These are phyloP conservation scores for Parastagonospora nodorum DNA, from an alignment of 2,329 filamentous ascomycete species.

Conservation along the genomic window DNA sequence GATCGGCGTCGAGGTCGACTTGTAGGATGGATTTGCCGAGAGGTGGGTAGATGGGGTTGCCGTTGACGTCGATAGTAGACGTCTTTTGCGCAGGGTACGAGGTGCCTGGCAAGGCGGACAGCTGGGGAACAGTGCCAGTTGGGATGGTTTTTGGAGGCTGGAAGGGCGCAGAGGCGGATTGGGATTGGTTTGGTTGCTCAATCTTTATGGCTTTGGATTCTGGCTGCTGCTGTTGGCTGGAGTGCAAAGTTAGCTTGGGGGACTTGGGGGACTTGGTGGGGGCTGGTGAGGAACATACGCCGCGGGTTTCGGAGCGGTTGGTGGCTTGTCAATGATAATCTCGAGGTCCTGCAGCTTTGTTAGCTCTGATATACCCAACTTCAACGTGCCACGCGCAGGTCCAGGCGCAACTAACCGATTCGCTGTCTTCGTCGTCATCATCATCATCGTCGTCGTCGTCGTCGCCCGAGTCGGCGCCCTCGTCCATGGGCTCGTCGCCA, in stretches of 20 bases:
- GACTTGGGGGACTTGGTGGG: neutral
- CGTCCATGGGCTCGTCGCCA: constrained; percentile 53
- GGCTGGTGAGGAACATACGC: constrained; percentile 29
- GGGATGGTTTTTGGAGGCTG: constrained; percentile 17
- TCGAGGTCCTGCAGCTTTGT: constrained; percentile 54
- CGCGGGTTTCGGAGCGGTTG: constrained; percentile 46
- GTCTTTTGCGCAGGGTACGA: constrained; percentile 68
- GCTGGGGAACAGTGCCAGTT: constrained; percentile 27
- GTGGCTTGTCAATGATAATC: constrained; percentile 56
- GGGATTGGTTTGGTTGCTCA: constrained; percentile 35
- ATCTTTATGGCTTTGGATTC: constrained; percentile 47
- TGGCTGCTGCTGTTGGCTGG: constrained; percentile 29
- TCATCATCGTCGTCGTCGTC: constrained; percentile 49
- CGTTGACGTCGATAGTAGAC: constrained; percentile 84
- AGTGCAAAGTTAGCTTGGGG: constrained; percentile 23
- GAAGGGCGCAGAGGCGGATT: constrained; percentile 26
- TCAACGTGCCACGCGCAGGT: neutral
- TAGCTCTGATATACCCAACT: constrained; percentile 23
- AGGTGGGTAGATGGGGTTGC: constrained; percentile 75
- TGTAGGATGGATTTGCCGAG: constrained; percentile 74
- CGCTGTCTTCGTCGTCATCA: constrained; percentile 48
- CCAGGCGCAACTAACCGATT: constrained; percentile 43
- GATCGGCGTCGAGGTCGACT: constrained; percentile 58
- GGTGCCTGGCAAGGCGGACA: constrained; percentile 33
- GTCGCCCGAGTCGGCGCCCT: constrained; percentile 50